These are phyloP conservation scores for Chiua virens DNA, from an alignment of 768 basidiomycete genomes.

Conservation along the genomic window DNA sequence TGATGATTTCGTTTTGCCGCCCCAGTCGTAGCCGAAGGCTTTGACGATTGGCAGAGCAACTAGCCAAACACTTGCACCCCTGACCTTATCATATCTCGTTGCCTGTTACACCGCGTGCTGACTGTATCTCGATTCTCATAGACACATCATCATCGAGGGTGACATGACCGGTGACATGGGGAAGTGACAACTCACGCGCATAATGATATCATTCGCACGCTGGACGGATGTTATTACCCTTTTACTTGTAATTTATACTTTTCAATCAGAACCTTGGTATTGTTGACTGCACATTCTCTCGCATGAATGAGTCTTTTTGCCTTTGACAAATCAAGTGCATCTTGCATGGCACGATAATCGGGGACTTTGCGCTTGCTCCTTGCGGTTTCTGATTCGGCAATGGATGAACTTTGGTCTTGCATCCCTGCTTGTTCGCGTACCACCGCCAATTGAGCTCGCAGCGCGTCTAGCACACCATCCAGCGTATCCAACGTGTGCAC, in stretches of 20 bases:
- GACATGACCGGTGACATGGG: not conserved
- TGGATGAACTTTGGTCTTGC: not conserved
- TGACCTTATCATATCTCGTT: slow-evolving; percentile 36
- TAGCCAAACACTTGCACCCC: slow-evolving; percentile 68
- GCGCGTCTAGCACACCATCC: slow-evolving; percentile 58
- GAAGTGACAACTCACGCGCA: too few relatives aligned
- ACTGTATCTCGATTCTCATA: slow-evolving; percentile 4
- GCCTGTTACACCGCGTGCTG: slow-evolving; percentile 4
- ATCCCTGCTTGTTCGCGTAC: not conserved
- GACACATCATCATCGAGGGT: not conserved
- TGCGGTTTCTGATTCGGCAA: not conserved
- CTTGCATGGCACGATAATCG: slow-evolving; percentile 47
- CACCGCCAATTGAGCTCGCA: slow-evolving; percentile 45
- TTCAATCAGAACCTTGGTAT: slow-evolving; percentile 55
- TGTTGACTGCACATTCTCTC: slow-evolving; percentile 65
- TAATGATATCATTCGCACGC: not conserved
- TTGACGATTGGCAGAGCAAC: slow-evolving; percentile 68
- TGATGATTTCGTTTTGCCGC: slow-evolving; percentile 72
- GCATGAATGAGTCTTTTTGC: slow-evolving; percentile 67
- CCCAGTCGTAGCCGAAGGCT: slow-evolving; percentile 67
- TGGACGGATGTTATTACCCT: not conserved
- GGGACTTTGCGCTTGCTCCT: slow-evolving; percentile 27
- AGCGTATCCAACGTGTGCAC: slow-evolving; percentile 55
- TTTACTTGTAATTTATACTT: slow-evolving; percentile 30
- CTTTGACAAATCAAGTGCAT: slow-evolving; percentile 54